Evolutionary conservation across 495 filamentous ascomycete species (phyloP).

Genomic region (Viridothelium virens): DNA sequence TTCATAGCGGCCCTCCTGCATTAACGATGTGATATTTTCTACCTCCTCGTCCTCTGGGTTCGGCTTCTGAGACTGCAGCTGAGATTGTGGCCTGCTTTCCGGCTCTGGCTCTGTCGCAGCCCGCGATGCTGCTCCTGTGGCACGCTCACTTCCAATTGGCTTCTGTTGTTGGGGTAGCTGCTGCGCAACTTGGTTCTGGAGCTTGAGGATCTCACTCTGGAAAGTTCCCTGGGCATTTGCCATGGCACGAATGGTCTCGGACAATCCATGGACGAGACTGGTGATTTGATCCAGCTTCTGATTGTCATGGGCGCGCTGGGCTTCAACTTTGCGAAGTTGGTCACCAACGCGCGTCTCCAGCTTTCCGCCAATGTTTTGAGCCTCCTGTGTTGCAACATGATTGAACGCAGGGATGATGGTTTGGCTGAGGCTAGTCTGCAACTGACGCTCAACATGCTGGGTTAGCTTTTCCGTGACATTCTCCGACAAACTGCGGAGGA

Average conservation of each 20-base stretch:
- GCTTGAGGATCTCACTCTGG: constrained; percentile 51
- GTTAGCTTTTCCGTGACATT: constrained; percentile 57
- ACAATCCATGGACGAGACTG: constrained; percentile 58
- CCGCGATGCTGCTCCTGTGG: neutral
- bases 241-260: constrained; percentile 65
- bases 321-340: constrained; percentile 57
- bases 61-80: constrained; percentile 34
- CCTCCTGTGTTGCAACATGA: constrained; percentile 48
- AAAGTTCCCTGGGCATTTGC: constrained; percentile 55
- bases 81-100: neutral
- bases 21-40: constrained; percentile 54
- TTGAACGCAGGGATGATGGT: constrained; percentile 59
- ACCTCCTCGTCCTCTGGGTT: constrained; percentile 59
- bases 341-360: constrained; percentile 58
- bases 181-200: constrained; percentile 18
- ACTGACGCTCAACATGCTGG: constrained; percentile 57
- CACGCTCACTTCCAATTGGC: constrained; percentile 9
- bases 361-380: constrained; percentile 53
- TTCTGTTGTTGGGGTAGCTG: neutral
- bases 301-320: constrained; percentile 60
- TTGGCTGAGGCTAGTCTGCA: constrained; percentile 56
- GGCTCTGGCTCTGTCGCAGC: neutral
- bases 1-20: constrained; percentile 60
- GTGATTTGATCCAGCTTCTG: constrained; percentile 80
- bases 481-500: constrained; percentile 64